Evolutionary conservation across 768 basidiomycete species (phyloP).

Genomic region (Pisolithus sp.): DNA sequence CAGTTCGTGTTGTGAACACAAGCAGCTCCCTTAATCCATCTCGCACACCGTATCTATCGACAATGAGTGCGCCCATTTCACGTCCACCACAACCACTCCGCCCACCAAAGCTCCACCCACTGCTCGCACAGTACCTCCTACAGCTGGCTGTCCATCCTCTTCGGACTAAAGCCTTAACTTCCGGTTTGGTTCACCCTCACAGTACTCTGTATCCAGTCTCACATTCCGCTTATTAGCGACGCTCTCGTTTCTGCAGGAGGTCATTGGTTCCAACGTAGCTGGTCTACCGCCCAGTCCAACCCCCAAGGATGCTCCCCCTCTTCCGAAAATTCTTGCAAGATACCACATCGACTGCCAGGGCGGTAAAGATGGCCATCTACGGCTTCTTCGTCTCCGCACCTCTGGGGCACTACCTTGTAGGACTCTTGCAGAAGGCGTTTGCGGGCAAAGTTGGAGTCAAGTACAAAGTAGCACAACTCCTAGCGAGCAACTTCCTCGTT

Average conservation of each 20-base stretch:
- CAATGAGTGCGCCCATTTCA: constrained; percentile 34
- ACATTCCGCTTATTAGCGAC: constrained; percentile 33
- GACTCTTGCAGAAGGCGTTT: constrained; percentile 67
- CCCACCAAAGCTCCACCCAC: constrained; percentile 28
- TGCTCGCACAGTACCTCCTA: constrained; percentile 64
- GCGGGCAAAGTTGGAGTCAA: constrained; percentile 60
- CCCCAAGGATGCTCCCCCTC: constrained; percentile 47
- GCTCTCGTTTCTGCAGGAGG: constrained; percentile 70
- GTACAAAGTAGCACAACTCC: constrained; percentile 63
- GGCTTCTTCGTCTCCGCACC: constrained; percentile 84
- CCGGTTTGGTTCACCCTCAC: constrained; percentile 37
- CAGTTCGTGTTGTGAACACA: neutral
- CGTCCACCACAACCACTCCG: constrained; percentile 2
- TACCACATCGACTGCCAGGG: constrained; percentile 60
- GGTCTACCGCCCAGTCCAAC: constrained; percentile 47
- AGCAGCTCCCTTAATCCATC: neutral
- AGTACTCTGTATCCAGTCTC: neutral
- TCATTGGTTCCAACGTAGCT: constrained; percentile 69
- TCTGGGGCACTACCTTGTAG: constrained; percentile 67
- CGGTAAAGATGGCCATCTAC: constrained; percentile 79
- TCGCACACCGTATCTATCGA: neutral
- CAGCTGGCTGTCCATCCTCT: constrained; percentile 66
- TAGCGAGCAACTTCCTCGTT: constrained; percentile 70
- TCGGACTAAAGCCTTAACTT: constrained; percentile 75
- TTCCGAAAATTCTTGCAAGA: constrained; percentile 46